These are phyloP conservation scores for Coemansia javaensis DNA, from an alignment of 192 early-diverging fungal genomes.

Conservation along the genomic window DNA sequence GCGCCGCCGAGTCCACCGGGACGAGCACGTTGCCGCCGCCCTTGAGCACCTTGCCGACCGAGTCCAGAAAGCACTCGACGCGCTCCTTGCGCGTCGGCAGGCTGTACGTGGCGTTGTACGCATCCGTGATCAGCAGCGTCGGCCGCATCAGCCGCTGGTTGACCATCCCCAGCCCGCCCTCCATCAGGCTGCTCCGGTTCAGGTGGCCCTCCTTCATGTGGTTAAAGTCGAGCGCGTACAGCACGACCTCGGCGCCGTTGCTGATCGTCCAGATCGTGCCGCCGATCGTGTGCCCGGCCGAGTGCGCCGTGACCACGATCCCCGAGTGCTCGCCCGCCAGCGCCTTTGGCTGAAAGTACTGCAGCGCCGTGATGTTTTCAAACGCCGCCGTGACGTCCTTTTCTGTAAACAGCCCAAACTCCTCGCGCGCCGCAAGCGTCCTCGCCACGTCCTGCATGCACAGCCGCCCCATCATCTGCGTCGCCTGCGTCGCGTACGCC, in stretches of 20 bases:
- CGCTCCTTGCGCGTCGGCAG: constrained; percentile 68
- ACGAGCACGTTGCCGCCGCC: constrained; percentile 77
- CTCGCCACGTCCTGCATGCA: constrained; percentile 77
- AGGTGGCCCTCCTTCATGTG: constrained; percentile 82
- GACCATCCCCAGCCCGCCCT: constrained; percentile 56
- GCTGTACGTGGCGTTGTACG: constrained; percentile 66
- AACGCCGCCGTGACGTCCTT: constrained; percentile 84
- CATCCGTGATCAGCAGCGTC: constrained; percentile 89
- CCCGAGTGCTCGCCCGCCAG: constrained; percentile 66
- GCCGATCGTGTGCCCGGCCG: constrained; percentile 91
- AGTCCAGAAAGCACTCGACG: constrained; percentile 68
- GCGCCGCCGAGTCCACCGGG: constrained; percentile 82
- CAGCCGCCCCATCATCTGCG: constrained; percentile 84
- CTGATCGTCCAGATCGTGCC: constrained; percentile 96
- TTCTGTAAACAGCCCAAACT: constrained; percentile 71
- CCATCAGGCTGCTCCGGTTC: constrained; percentile 24
- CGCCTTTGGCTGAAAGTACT: constrained; percentile 81
- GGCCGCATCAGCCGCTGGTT: constrained; percentile 68
- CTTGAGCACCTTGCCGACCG: constrained; percentile 53
- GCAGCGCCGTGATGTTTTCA: constrained; percentile 69
- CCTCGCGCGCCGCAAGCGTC: constrained; percentile 60
- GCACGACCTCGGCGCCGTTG: constrained; percentile 87
- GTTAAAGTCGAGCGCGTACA: constrained; percentile 97
- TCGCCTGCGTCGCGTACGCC: constrained; percentile 85
- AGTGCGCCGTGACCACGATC: constrained; percentile 84